phyloP scores from a whole-genome alignment of 495 filamentous ascomycete genomes.

The Antarctomyces pellizariae region DNA sequence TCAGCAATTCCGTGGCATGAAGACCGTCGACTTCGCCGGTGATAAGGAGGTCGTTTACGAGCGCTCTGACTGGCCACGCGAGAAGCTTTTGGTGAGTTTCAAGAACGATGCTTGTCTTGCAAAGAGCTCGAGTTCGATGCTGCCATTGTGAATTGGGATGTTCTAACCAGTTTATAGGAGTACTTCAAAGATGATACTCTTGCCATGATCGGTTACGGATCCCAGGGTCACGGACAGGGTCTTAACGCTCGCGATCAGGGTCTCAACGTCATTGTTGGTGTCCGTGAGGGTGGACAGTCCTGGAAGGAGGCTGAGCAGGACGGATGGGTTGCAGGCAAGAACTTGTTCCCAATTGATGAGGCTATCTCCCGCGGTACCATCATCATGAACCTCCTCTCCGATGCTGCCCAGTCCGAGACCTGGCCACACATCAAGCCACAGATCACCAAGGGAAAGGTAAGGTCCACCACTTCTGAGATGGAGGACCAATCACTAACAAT shows the following conservation, averaged over 20 bases:
- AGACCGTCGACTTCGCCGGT: constrained; percentile 90
- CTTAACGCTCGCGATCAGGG: constrained; percentile 98
- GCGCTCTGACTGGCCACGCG: constrained; percentile 91
- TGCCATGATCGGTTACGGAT: constrained; percentile 96
- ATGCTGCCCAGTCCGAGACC: constrained; percentile 93
- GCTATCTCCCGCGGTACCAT: constrained; percentile 85
- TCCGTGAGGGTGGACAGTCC: constrained; percentile 90
- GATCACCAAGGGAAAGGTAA: constrained; percentile 88
- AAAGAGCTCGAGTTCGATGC: constrained; percentile 1
- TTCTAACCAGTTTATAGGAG: constrained; percentile 30
- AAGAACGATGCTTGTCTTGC: constrained; percentile 3
- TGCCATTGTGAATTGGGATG: constrained; percentile 5
- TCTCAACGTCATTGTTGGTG: constrained; percentile 93
- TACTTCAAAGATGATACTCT: constrained; percentile 99
- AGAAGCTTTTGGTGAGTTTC: constrained; percentile 71
- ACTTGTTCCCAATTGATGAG: constrained; percentile 91
- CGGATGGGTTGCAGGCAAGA: constrained; percentile 94
- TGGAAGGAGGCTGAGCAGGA: constrained; percentile 95
- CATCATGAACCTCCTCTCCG: constrained; percentile 95
- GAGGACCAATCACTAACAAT: constrained; percentile 8
- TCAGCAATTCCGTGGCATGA: constrained; percentile 52
- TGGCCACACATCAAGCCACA: constrained; percentile 96
- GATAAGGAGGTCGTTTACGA: constrained; percentile 84
- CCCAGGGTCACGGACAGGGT: constrained; percentile 93
- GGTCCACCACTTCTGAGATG: constrained; percentile 7